Base-by-base conservation (phyloP, 164 flowering plant genomes). In the Stephania yunnanensis region DNA sequence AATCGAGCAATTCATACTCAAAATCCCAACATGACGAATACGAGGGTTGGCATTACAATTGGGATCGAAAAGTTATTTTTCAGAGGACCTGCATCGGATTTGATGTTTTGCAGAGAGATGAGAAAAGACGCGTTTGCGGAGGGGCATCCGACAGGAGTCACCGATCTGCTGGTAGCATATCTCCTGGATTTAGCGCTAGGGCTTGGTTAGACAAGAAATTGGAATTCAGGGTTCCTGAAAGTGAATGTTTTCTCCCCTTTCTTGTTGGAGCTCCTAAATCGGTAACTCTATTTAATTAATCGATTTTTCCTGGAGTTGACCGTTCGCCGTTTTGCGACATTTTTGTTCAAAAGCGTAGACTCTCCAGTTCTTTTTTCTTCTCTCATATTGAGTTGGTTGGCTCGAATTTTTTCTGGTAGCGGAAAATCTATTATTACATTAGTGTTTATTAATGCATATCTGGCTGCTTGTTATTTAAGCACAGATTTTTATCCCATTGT, bases 211-310 rank as follows among this genome's bases (percentile, higher is more conserved):
- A 80, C 68, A 75, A 74, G 78, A 83, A 85, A 50, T 67, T 81
- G 71, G 73, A 71, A 46, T 71, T 70, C 0, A 85, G 87, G 22
- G 65, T 78, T 71, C 75, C 80, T 45, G 78, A 81, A 30, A 74
- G 48, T 10, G 73, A 78, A 64, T 83, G 85, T 55, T 19, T 12
- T 20, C 78, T 84, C 46, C 87, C 84, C 1, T 85, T 85, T 45
- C 83, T 83, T 29, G 73, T 68, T 9, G 69, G 76, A 13, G 84
- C 82, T 46, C 83, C 84, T 0, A 82, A 68, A 75, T 46, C 72
- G 83, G 86, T 84, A 77, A 10, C 30, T 65, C 22, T 69, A 15
- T 63, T 53, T 31, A 6, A 4, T 5, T 29, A 31, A 46, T 1
- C 25, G 25, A 25, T 25, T 25, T 25, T 0, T 25, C 25, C 25